Conservation (phyloP, 371 early-diverging fungal genomes). For the Lichtheimia corymbifera region DNA sequence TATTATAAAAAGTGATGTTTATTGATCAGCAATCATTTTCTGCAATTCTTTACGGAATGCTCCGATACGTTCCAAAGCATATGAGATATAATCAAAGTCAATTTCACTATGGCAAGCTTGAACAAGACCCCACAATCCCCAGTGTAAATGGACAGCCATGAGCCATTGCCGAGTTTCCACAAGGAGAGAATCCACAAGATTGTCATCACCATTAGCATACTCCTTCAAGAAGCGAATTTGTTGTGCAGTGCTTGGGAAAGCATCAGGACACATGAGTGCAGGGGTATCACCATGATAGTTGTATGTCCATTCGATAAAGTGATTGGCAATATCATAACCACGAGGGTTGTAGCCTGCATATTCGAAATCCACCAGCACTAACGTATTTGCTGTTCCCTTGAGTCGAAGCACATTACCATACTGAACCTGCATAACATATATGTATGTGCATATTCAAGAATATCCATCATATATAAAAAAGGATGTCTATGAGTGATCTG, state of each 20-base stretch:
- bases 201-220: conserved; percentile 51
- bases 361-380: conserved; percentile 72
- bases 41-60: conserved; percentile 43
- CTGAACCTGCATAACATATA: conserved; percentile 17
- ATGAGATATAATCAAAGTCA: conserved; percentile 80
- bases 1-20: too few relatives aligned
- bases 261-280: conserved; percentile 47
- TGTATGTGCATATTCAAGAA: too few relatives aligned
- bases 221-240: conserved; percentile 65
- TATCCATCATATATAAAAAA: not conserved
- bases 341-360: conserved; percentile 89
- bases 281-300: conserved; percentile 71
- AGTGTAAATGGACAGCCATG: conserved; percentile 69
- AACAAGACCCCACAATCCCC: conserved; percentile 87
- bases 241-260: conserved; percentile 66
- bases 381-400: conserved; percentile 19
- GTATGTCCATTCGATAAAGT: conserved; percentile 90
- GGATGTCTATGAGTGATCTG: not conserved
- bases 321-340: conserved; percentile 86
- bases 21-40: not conserved
- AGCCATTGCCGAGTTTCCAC: conserved; percentile 54
- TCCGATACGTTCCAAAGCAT: conserved; percentile 66
- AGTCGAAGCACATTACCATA: conserved; percentile 40
- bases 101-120: conserved; percentile 77
- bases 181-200: conserved; percentile 24